Evolutionary conservation across 495 filamentous ascomycete genomes (phyloP).

Genomic region (Aspergillus biplanus): DNA sequence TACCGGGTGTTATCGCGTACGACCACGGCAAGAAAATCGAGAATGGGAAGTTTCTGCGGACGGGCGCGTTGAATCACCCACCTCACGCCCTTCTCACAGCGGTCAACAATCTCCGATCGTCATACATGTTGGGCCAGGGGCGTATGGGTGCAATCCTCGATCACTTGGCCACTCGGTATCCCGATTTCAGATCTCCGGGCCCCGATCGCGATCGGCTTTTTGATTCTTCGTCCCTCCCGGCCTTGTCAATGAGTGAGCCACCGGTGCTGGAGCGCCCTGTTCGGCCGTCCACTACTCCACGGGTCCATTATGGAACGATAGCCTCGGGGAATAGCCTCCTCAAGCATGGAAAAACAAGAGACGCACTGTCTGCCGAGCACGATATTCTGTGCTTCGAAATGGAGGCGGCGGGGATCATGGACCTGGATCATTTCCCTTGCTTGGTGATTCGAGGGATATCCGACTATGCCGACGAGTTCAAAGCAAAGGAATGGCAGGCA

Average conservation of each 20-base stretch:
- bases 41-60: not conserved
- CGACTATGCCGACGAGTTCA: slow-evolving; percentile 13
- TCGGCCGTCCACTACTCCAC: not conserved
- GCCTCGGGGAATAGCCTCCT: slow-evolving; percentile 2
- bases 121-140: not conserved
- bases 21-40: not conserved
- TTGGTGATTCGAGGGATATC: slow-evolving; percentile 8
- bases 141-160: not conserved
- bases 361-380: not conserved
- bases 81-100: not conserved
- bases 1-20: not conserved
- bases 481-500: slow-evolving; percentile 7
- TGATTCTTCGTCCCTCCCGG: not conserved
- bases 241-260: not conserved
- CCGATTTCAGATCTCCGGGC: not conserved
- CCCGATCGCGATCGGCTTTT: not conserved
- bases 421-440: not conserved
- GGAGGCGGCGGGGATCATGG: slow-evolving; percentile 1
- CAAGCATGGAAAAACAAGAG: slow-evolving; percentile 1
- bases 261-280: not conserved
- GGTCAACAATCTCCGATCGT: not conserved
- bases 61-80: not conserved
- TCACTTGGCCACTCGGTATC: not conserved
- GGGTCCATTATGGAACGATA: slow-evolving; percentile 8
- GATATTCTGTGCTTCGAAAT: slow-evolving; percentile 8